Percentiles rank a stretch among this genome's conserved stretches.
Evolutionary conservation across 2,329 filamentous ascomycete genomes (phyloP).

Genomic region (Stemphylium beticola): DNA sequence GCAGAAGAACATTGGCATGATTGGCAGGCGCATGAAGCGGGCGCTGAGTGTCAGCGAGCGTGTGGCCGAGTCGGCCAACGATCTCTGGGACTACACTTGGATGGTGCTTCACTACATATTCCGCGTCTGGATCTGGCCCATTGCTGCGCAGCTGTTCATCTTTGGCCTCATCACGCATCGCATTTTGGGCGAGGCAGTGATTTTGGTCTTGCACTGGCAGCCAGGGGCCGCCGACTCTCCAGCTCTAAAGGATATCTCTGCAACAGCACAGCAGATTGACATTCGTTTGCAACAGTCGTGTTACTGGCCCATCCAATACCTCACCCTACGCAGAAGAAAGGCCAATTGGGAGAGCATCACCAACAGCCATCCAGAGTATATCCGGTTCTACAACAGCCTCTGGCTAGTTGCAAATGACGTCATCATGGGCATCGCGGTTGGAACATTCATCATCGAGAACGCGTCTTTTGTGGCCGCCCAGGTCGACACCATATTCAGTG

Average conservation of each 20-base stretch:
- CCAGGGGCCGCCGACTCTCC: conserved; percentile 72
- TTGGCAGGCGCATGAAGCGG: conserved; percentile 81
- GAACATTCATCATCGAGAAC: conserved; percentile 97
- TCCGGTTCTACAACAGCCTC: conserved; percentile 97
- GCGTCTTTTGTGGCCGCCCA: conserved; percentile 80
- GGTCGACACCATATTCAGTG: conserved; percentile 75
- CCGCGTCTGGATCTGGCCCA: conserved; percentile 77
- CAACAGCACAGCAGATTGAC: conserved; percentile 95
- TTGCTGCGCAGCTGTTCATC: conserved; percentile 75
- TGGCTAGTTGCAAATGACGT: conserved; percentile 99
- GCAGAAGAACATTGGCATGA: conserved; percentile 86
- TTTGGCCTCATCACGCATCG: conserved; percentile 79
- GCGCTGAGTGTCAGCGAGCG: conserved; percentile 91
- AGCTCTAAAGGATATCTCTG: conserved; percentile 92
- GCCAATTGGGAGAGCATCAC: conserved; percentile 95
- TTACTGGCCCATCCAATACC: conserved; percentile 97
- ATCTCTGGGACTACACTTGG: conserved; percentile 77
- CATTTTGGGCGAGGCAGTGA: conserved; percentile 76
- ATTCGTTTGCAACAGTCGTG: conserved; percentile 97
- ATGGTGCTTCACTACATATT: conserved; percentile 73
- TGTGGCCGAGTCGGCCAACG: conserved; percentile 90
- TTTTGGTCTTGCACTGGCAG: conserved; percentile 84
- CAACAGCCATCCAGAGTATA: conserved; percentile 95
- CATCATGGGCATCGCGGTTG: conserved; percentile 95
- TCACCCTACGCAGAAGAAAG: conserved; percentile 86